Conservation (phyloP, 345 rosid species). For the Lepidium sativum region DNA sequence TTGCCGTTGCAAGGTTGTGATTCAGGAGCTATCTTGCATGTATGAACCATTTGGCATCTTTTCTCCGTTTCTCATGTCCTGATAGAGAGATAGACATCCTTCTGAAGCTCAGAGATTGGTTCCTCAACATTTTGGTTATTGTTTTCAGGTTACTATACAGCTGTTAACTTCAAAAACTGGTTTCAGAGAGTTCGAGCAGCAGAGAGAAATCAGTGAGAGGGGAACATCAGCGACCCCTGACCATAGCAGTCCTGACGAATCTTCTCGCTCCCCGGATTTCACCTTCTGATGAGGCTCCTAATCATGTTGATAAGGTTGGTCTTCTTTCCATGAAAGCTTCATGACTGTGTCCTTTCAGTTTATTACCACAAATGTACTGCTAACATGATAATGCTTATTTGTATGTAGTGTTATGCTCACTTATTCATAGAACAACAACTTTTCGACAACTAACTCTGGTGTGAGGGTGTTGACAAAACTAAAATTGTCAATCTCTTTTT, state of each 20-base stretch:
- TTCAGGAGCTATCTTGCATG: conserved; percentile 85
- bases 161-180: conserved; percentile 97
- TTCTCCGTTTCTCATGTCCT: conserved; percentile 1
- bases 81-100: background rate
- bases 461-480: background rate
- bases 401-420: background rate
- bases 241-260: conserved; percentile 50
- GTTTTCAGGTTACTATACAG: conserved; percentile 75
- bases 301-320: conserved; percentile 53
- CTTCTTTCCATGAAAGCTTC: conserved; percentile 9
- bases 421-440: background rate
- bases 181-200: conserved; percentile 98
- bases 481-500: conserved; percentile 8
- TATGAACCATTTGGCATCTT: conserved; percentile 37
- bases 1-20: conserved; percentile 83
- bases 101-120: conserved; percentile 9
- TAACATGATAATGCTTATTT: background rate
- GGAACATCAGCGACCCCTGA: conserved; percentile 57
- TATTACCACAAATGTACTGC: background rate
- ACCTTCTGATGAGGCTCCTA: conserved; percentile 46
- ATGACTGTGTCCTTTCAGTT: conserved; percentile 1
- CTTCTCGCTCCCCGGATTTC: conserved; percentile 42
- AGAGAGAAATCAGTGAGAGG: conserved; percentile 82
- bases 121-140: background rate
- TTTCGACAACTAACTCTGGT: background rate